A percentile compares a stretch with the other conserved stretches of the same genome.
These are phyloP conservation scores for Jasminum sambac DNA, from an alignment of 257 asterid genomes.

Conservation along the genomic window DNA sequence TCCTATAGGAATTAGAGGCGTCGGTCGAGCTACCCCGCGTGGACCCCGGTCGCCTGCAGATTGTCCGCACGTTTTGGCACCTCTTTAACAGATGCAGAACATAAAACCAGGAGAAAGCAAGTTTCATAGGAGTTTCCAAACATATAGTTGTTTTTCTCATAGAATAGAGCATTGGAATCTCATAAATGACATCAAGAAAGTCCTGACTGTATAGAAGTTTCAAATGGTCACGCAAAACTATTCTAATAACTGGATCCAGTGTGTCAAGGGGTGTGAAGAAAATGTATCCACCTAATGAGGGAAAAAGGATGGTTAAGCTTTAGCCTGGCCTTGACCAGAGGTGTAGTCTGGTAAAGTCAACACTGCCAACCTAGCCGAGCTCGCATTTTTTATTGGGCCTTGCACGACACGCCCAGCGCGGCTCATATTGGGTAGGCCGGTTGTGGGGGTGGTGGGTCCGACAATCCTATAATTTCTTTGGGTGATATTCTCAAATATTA, in stretches of 20 bases:
- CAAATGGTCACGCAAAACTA: not conserved
- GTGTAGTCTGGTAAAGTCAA: not conserved
- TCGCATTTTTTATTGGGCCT: too few species aligned
- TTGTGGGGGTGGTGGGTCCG: too few species aligned
- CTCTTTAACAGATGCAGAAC: not conserved
- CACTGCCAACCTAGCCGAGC: too few species aligned
- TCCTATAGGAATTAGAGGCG: conserved; percentile 7
- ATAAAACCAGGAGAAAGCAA: conserved; percentile 16
- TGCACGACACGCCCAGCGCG: too few species aligned
- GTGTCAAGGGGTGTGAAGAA: not conserved
- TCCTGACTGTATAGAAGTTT: not conserved
- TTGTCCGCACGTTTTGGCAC: not conserved
- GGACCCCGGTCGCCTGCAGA: not conserved
- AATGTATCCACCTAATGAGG: not conserved
- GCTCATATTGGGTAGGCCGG: too few species aligned
- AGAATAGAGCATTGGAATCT: not conserved
- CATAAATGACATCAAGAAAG: not conserved
- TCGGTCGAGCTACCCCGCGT: not conserved
- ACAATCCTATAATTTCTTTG: too few species aligned
- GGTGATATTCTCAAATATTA: too few species aligned
- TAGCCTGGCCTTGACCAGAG: not conserved
- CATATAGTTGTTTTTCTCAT: not conserved
- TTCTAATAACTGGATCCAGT: not conserved
- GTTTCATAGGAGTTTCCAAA: conserved; percentile 28
- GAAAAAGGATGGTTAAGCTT: not conserved